These are phyloP conservation scores for Podila epigama DNA, from an alignment of 192 early-diverging fungal species.

Conservation along the genomic window DNA sequence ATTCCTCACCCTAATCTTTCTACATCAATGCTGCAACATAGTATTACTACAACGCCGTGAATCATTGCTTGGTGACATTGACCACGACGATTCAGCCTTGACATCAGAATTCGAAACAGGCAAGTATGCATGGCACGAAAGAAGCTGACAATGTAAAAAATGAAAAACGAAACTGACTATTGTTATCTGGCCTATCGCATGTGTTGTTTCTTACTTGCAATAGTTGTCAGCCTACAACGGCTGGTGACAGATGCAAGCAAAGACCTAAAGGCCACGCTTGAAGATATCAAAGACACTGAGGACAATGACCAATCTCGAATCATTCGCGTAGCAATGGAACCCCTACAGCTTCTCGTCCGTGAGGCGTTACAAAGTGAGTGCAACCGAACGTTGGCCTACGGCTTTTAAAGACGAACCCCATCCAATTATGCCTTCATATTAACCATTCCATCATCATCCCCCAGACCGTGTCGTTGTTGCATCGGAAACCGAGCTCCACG, in stretches of 20 bases:
- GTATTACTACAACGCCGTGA: constrained; percentile 35
- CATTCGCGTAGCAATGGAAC: constrained; percentile 28
- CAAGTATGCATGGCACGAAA: not conserved
- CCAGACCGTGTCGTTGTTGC: too few relatives aligned
- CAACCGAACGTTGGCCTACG: too few relatives aligned
- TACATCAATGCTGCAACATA: not conserved
- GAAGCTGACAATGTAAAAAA: not conserved
- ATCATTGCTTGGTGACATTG: constrained; percentile 17
- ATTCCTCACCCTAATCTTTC: not conserved
- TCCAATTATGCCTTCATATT: not conserved
- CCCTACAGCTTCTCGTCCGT: constrained; percentile 22
- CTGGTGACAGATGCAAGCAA: constrained; percentile 21
- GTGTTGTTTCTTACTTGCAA: not conserved
- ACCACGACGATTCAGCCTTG: constrained; percentile 1
- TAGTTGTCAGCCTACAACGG: constrained; percentile 10
- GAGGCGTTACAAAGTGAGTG: constrained; percentile 31
- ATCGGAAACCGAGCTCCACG: not conserved
- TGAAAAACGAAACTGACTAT: too few relatives aligned
- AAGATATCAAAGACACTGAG: constrained; percentile 43
- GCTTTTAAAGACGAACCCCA: not conserved
- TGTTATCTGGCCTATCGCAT: not conserved
- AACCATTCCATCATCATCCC: too few relatives aligned
- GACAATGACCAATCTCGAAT: constrained; percentile 39
- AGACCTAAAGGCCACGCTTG: constrained; percentile 18
- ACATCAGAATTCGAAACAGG: constrained; percentile 4